Base-by-base conservation (phyloP, 495 filamentous ascomycete genomes). In the Penicillium psychrofluorescens region DNA sequence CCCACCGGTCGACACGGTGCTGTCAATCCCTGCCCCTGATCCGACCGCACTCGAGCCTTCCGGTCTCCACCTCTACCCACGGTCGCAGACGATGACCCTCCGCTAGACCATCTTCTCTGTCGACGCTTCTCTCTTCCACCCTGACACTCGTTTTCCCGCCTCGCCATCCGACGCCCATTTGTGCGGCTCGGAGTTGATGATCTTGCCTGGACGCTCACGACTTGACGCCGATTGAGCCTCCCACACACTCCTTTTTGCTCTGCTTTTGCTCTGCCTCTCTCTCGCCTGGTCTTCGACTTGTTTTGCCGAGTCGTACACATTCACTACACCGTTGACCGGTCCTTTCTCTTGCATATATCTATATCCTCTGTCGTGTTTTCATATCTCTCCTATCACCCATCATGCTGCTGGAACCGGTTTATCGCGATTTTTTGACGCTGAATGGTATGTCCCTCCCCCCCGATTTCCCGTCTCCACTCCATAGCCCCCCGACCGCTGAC, bases 161-260 rank as follows among this genome's bases (percentile, higher is more conserved):
- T 45, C 31, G 32, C 33, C 31, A 40, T 45, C 30, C 28, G 32
- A 34, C 32, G n/a, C 32, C n/a, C 32, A 4, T 6, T 34, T 9
- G 35, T 22, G 22, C 35, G 11, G n/a, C 14, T 38, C 35, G 34
- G 38, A 33, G 46, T 46, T 56, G 36, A 66, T 59, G 66, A 66
- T 40, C 51, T 42, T 45, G 52, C 51, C 37, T 49, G 58, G 44
- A 56, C 57, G 55, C 63, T 62, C 63, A 62, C 63, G 63, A 68
- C 67, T 68, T 61, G 65, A 68, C 63, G 67, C 59, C 46, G 54
- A 47, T 59, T 49, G 63, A 68, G 64, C 62, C 38, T 51, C 39
- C 31, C 47, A 59, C 47, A 59, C 61, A 45, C 55, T 67, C 55
- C 45, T 58, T 63, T 60, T n/a, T n/a, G n/a, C n/a, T n/a, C n/a